Percentiles rank a stretch among this genome's conserved stretches.
Evolutionary conservation across 805 yeast genomes (phyloP).

Genomic region (Komagataella mondaviorum): DNA sequence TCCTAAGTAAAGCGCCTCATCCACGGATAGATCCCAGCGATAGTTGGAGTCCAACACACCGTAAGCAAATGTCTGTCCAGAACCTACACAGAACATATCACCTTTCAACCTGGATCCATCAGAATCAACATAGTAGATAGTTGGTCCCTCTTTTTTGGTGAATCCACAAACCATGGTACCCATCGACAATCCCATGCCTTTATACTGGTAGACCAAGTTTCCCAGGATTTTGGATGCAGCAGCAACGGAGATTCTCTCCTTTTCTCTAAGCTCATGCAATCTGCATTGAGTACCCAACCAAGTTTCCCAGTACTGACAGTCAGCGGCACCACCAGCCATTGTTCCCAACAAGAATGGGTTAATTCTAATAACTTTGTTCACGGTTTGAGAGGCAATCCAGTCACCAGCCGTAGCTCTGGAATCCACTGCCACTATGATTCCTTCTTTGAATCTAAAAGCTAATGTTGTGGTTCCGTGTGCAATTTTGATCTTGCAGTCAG

Average conservation of each 20-base stretch:
- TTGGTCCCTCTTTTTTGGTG: constrained; percentile 90
- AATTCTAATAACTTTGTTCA: constrained; percentile 92
- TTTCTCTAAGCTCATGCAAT: constrained; percentile 85
- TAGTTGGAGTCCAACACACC: constrained; percentile 94
- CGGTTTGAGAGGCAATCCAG: constrained; percentile 97
- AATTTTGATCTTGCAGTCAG: constrained; percentile 89
- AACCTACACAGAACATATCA: constrained; percentile 92
- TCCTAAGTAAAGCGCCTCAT: constrained; percentile 89
- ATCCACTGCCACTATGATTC: constrained; percentile 93
- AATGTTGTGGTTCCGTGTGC: constrained; percentile 99
- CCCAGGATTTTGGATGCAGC: constrained; percentile 92
- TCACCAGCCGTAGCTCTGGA: constrained; percentile 96
- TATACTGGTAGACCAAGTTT: constrained; percentile 83
- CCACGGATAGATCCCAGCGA: constrained; percentile 83
- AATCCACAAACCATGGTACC: constrained; percentile 99
- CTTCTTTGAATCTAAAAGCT: constrained; percentile 93
- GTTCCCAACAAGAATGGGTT: constrained; percentile 93
- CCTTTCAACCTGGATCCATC: constrained; percentile 96
- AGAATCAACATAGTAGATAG: constrained; percentile 90
- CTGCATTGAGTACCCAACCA: constrained; percentile 98
- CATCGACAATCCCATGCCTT: constrained; percentile 98
- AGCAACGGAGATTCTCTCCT: constrained; percentile 89
- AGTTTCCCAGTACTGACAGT: constrained; percentile 98
- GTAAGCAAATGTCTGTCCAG: constrained; percentile 98
- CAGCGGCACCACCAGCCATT: constrained; percentile 99